Evolutionary conservation across 2,329 filamentous ascomycete species (phyloP).

Genomic region (Massarina eburnea): DNA sequence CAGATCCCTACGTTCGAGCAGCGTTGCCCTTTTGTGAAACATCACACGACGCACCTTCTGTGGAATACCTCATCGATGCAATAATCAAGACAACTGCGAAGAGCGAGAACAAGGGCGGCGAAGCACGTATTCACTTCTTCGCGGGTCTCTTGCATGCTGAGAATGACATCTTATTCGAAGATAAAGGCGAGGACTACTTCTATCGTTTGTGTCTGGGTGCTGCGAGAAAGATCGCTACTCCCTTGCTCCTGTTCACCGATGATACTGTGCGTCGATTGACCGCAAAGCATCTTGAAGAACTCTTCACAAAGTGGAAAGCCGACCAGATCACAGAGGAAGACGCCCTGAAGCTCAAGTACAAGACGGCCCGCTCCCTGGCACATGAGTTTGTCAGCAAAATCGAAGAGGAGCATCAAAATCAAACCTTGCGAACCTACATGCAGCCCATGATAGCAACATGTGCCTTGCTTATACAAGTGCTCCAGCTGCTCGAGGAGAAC

Average conservation of each 20-base stretch:
- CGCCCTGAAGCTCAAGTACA: conserved; percentile 24
- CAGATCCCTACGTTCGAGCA: conserved; percentile 36
- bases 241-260: conserved; percentile 33
- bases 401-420: conserved; percentile 23
- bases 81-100: conserved; percentile 23
- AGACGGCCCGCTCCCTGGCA: conserved; percentile 17
- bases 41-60: conserved; percentile 13
- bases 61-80: conserved; percentile 20
- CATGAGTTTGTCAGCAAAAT: conserved; percentile 24
- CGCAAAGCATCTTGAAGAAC: conserved; percentile 19
- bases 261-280: conserved; percentile 30
- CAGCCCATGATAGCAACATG: conserved; percentile 26
- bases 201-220: conserved; percentile 21
- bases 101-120: conserved; percentile 22
- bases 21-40: conserved; percentile 35
- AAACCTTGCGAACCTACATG: conserved; percentile 25
- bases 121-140: conserved; percentile 31
- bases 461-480: conserved; percentile 18
- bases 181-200: conserved; percentile 22
- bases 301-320: conserved; percentile 20
- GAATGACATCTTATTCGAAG: conserved; percentile 24
- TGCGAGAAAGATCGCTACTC: conserved; percentile 18
- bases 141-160: conserved; percentile 20
- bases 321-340: conserved; percentile 17
- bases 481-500: conserved; percentile 20